phyloP scores from a whole-genome alignment of 2,329 filamentous ascomycete species.

The Phaeosphaeriaceae sp. region DNA sequence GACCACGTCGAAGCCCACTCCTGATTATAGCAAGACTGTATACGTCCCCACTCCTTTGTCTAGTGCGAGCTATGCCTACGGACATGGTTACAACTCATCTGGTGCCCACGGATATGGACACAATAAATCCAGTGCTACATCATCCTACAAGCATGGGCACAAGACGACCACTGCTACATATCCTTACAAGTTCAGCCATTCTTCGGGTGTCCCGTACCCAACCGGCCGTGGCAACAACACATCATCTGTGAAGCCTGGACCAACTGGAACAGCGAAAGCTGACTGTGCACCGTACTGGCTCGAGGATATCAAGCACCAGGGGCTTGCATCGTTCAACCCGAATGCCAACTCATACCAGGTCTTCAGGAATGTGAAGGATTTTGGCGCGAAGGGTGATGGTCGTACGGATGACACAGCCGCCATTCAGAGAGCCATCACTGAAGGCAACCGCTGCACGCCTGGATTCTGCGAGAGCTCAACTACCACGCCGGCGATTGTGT shows the following conservation, averaged over 20 bases:
- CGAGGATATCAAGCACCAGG: conserved; percentile 51
- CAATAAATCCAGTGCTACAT: background rate
- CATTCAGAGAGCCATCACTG: conserved; percentile 56
- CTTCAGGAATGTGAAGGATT: conserved; percentile 54
- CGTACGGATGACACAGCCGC: conserved; percentile 58
- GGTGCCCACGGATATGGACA: background rate
- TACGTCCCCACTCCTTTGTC: background rate
- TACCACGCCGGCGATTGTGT: conserved; percentile 62
- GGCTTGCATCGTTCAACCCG: conserved; percentile 47
- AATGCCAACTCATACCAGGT: conserved; percentile 49
- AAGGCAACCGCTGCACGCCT: conserved; percentile 51
- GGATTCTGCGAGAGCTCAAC: conserved; percentile 54
- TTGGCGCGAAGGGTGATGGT: conserved; percentile 47
- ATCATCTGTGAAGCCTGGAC: conserved; percentile 18
- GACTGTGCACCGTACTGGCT: conserved; percentile 49
- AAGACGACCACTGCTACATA: background rate
- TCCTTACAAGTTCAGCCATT: conserved; percentile 6
- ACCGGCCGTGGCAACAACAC: conserved; percentile 9
- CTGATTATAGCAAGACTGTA: background rate
- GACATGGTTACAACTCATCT: background rate
- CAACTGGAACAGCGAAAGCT: conserved; percentile 13
- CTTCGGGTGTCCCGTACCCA: conserved; percentile 14
- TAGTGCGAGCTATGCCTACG: background rate
- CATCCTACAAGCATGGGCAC: conserved; percentile 6
- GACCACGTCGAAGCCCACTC: background rate